Evolutionary conservation across 306 rosid genomes (phyloP).

Genomic region (Vigna reflexopilosa): DNA sequence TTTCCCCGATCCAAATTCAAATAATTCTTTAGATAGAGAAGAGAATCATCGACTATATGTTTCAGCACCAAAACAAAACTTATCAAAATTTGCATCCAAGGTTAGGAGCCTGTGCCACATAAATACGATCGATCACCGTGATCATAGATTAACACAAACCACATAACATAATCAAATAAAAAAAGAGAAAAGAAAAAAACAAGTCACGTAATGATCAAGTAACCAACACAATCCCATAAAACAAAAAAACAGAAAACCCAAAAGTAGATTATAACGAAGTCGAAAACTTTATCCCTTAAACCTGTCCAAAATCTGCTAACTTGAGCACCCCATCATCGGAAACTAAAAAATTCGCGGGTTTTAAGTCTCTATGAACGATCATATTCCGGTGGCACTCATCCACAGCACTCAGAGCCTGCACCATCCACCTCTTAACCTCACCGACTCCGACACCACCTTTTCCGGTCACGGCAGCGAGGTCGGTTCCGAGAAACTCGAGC

Average conservation of each 20-base stretch:
- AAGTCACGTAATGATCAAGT: constrained; percentile 10
- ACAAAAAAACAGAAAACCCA: too few species aligned
- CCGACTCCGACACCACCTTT: constrained; percentile 56
- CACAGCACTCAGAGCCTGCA: constrained; percentile 73
- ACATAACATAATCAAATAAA: not conserved
- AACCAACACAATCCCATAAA: not conserved
- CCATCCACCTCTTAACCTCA: constrained; percentile 83
- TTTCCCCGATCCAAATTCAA: constrained; percentile 19
- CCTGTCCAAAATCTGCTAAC: constrained; percentile 96
- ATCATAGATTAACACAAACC: too few species aligned
- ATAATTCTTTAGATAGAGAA: not conserved
- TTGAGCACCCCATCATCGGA: constrained; percentile 85
- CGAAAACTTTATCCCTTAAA: constrained; percentile 29
- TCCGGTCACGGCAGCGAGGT: constrained; percentile 63
- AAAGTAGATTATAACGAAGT: not conserved
- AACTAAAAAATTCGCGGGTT: constrained; percentile 76
- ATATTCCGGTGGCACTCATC: constrained; percentile 74
- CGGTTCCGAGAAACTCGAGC: constrained; percentile 68
- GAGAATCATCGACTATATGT: not conserved
- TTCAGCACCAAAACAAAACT: not conserved
- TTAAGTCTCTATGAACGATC: constrained; percentile 88
- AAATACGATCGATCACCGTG: not conserved
- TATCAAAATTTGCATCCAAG: not conserved
- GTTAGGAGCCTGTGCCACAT: not conserved
- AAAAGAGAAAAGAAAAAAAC: not conserved